Base-by-base conservation (phyloP, 2,329 filamentous ascomycete species). In the Shiraia sp. region DNA sequence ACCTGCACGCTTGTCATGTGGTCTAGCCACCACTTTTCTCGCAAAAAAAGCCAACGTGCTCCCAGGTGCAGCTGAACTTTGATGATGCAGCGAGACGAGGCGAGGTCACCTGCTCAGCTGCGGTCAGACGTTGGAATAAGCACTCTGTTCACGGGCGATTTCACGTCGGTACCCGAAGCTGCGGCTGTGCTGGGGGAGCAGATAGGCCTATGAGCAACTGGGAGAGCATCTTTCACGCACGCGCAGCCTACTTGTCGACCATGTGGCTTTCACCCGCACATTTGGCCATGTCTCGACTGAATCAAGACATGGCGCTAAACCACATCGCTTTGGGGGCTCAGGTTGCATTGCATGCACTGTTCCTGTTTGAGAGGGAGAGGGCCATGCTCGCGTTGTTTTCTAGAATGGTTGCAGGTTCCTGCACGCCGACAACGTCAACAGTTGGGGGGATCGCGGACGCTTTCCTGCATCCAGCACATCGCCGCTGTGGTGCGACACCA, bases 281-380 rank as follows among this genome's bases (percentile, higher is more conserved):
- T 35, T 16, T 32, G 40, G 27, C 43, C 32, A 33, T 41, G 32
- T 27, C 42, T 51, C 27, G 24, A 46, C 30, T 17, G 25, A 36
- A 22, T 27, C 14, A 39, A 22, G 19, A 22, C 19, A 22, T 22
- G 19, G 19, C 19, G 19, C 19, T 22, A 22, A 22, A 22, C 19
- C 19, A 4, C 19, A 5, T 22, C 4, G 19, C 8, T 22, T 22
- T 22, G 19, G 19, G 19, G 19, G 19, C 19, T 22, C 19, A 22
- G 53, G 58, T 65, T 63, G 63, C 63, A 65, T 67, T 49, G 64
- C 66, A 65, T 62, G 40, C 41, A 31, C 23, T 43, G 36, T 32
- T 41, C 35, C 19, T 38, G 44, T 41, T 45, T 41, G 29, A 30
- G 46, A 42, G 31, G 31, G 41, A 49, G 52, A 57, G 47, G 57